These are phyloP conservation scores for Coemansia sp. DNA, from an alignment of 192 early-diverging fungal species.

Conservation along the genomic window DNA sequence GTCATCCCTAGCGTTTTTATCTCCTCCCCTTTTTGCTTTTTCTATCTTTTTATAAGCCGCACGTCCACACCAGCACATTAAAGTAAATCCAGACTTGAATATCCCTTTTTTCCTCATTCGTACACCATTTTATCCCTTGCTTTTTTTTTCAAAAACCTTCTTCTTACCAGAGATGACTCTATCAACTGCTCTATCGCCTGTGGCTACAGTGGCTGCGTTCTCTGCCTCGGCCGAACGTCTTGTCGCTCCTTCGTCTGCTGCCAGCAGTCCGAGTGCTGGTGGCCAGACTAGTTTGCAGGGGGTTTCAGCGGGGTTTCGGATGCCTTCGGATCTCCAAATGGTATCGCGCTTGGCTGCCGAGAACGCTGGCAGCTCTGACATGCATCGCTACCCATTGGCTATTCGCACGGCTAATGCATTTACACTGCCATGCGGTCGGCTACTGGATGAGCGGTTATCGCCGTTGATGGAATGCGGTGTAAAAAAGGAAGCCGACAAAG, in stretches of 20 bases:
- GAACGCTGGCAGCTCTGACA: too few species aligned
- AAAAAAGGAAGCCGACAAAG: not conserved
- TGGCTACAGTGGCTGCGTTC: not conserved
- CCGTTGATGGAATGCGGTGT: not conserved
- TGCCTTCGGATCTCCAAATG: too few species aligned
- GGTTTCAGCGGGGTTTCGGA: too few species aligned
- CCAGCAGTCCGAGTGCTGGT: not conserved
- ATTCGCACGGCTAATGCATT: constrained; percentile 25
- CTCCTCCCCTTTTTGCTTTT: too few species aligned
- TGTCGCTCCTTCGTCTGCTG: not conserved
- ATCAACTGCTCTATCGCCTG: constrained; percentile 7
- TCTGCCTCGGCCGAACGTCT: too few species aligned
- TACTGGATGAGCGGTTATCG: not conserved
- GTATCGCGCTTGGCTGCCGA: too few species aligned
- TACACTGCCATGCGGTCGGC: constrained; percentile 15
- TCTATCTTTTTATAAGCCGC: not conserved
- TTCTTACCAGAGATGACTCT: constrained; percentile 3
- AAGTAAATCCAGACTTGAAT: too few species aligned
- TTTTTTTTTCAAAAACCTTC: not conserved
- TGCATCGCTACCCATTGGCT: too few species aligned
- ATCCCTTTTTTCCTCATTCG: not conserved
- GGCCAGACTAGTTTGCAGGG: too few species aligned
- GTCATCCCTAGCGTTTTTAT: too few species aligned
- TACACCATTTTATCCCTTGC: not conserved
- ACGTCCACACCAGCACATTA: not conserved